Base-by-base conservation (phyloP, 2,329 filamentous ascomycete species). In the Leptographium procerum region DNA sequence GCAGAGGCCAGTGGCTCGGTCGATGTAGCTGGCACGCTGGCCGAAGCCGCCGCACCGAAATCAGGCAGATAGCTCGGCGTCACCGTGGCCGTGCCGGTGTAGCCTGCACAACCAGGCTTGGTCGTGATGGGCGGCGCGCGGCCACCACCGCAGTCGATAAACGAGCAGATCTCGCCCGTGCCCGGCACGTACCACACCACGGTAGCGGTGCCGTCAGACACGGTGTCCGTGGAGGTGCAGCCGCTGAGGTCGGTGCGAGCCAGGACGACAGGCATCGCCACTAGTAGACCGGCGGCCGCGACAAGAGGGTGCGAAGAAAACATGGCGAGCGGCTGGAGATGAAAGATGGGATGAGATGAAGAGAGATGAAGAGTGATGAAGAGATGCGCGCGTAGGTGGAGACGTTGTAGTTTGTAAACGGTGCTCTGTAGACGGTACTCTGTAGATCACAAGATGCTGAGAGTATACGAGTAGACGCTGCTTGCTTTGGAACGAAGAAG, bases 131-230 rank as follows among this genome's bases (percentile, higher is more conserved):
- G 79, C 3, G 84, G 82, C 10, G 83, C 85, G 52, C 79, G 76
- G 58, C 84, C 85, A 63, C 85, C 85, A 59, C 85, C 84, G 70
- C 85, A 87, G 77, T 87, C 84, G 64, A 84, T 75, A 61, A 81
- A 66, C 13, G 74, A 73, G 76, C 85, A 87, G 67, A 87, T 73
- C 72, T 87, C 83, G 67, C 83, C 82, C 22, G 78, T 82, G 63
- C 71, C 82, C 2, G 83, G 83, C 57, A 85, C 78, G 69, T 82
- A 86, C 75, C 76, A 87, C 65, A 83, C 69, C 52, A 77, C 61
- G 58, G 74, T 78, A 50, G 75, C 74, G 52, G 70, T 70, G 63
- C 70, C 72, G 62, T 69, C 69, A 56, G 73, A 67, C 19, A 64
- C 59, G 4, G 68, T 70, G 57, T 64, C 58, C 40, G 67, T 70